Evolutionary conservation across 177 flowering plant species (phyloP).

Genomic region (Telopea speciosissima): DNA sequence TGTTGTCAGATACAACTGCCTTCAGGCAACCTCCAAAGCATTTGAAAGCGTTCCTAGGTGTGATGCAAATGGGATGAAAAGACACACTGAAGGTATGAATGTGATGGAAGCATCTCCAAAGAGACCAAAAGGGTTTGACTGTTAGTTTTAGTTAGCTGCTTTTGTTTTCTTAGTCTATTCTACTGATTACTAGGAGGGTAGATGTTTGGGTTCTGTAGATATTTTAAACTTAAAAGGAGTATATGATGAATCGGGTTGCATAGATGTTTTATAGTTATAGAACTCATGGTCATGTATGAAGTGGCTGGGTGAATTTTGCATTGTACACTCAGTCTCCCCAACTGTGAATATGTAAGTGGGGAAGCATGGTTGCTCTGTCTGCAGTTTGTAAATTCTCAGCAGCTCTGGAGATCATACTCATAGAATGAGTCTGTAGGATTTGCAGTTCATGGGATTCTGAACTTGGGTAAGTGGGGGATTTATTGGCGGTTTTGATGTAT

Average conservation of each 20-base stretch:
- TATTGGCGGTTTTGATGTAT: too few species aligned
- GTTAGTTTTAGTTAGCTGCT: neutral
- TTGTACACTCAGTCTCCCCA: constrained; percentile 36
- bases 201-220: constrained; percentile 14
- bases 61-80: constrained; percentile 33
- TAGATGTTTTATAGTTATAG: constrained; percentile 12
- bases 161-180: constrained; percentile 1
- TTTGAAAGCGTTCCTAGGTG: constrained; percentile 21
- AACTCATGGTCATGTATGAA: constrained; percentile 5
- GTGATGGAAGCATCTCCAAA: constrained; percentile 27
- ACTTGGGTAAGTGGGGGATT: too few species aligned
- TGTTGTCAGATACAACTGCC: constrained; percentile 22
- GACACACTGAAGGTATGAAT: constrained; percentile 20
- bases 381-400: constrained; percentile 10
- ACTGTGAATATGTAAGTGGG: constrained; percentile 10
- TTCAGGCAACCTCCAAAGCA: constrained; percentile 8
- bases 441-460: neutral
- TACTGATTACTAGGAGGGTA: neutral
- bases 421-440: neutral
- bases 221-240: constrained; percentile 3
- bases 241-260: constrained; percentile 18
- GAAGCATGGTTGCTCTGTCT: constrained; percentile 6
- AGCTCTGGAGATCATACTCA: neutral
- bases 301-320: constrained; percentile 65
- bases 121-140: constrained; percentile 28